Evolutionary conservation across 495 filamentous ascomycete species (phyloP).

Genomic region (Hamigera avellanea): DNA sequence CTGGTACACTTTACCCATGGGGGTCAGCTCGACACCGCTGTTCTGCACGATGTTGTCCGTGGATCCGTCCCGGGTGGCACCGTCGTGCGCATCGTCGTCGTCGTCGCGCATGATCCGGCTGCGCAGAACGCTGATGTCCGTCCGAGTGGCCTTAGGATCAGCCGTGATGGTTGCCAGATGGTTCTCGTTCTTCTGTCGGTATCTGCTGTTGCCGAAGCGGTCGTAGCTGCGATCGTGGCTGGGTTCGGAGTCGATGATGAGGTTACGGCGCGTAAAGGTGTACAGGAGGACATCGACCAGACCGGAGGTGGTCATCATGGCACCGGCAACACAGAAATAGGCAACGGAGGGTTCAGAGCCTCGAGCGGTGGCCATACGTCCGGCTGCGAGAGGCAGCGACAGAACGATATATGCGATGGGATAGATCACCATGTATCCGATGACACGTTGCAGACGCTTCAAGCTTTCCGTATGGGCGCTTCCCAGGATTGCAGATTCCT

Average conservation of each 20-base stretch:
- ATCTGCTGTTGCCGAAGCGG: slow-evolving; percentile 21
- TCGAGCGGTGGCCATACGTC: slow-evolving; percentile 54
- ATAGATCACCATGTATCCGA: slow-evolving; percentile 64
- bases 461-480: slow-evolving; percentile 27
- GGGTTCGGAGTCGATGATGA: slow-evolving; percentile 33
- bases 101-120: slow-evolving; percentile 8
- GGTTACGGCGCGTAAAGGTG: slow-evolving; percentile 48
- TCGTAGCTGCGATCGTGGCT: slow-evolving; percentile 27
- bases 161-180: slow-evolving; percentile 25
- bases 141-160: slow-evolving; percentile 13
- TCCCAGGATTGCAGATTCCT: slow-evolving; percentile 27
- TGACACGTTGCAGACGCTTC: slow-evolving; percentile 33
- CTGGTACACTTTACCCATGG: slow-evolving; percentile 34
- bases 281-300: slow-evolving; percentile 66
- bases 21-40: slow-evolving; percentile 18
- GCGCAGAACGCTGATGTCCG: slow-evolving; percentile 14
- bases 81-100: slow-evolving; percentile 9
- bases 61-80: slow-evolving; percentile 19
- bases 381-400: slow-evolving; percentile 58
- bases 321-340: slow-evolving; percentile 61
- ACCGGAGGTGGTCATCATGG: slow-evolving; percentile 61
- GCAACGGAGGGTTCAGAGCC: slow-evolving; percentile 38
- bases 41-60: slow-evolving; percentile 27
- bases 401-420: slow-evolving; percentile 62
- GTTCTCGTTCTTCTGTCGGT: slow-evolving; percentile 17